phyloP scores from a whole-genome alignment of 306 rosid species.

The Cicer judaicum region DNA sequence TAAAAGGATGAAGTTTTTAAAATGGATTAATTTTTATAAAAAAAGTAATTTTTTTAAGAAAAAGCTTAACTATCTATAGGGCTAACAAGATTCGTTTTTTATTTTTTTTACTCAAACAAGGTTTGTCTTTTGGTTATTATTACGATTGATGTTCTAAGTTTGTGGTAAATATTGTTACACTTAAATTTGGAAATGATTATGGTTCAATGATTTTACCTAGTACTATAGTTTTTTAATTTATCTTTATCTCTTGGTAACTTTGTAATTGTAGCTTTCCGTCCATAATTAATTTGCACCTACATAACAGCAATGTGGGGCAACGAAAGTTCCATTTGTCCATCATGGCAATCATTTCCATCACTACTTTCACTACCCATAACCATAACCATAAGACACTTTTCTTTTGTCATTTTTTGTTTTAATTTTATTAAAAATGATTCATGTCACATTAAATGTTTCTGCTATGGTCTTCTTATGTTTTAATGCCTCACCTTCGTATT shows the following conservation, averaged over 20 bases:
- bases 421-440: not conserved
- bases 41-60: no score
- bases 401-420: conserved; percentile 26
- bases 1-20: no score
- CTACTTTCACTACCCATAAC: conserved; percentile 45
- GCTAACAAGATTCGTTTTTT: conserved; percentile 18
- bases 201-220: conserved; percentile 47
- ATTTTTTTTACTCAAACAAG: not conserved
- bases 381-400: conserved; percentile 26
- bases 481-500: conserved; percentile 45
- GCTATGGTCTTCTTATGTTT: conserved; percentile 53
- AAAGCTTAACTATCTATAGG: no score
- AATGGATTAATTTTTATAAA: no score
- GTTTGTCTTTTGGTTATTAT: conserved; percentile 30
- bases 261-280: conserved; percentile 44
- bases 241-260: conserved; percentile 40
- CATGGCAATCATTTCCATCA: conserved; percentile 46
- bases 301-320: conserved; percentile 63
- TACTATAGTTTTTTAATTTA: conserved; percentile 33
- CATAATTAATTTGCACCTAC: conserved; percentile 63
- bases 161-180: conserved; percentile 39
- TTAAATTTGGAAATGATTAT: conserved; percentile 44
- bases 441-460: conserved; percentile 59
- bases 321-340: conserved; percentile 46
- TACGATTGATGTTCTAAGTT: conserved; percentile 31